Base-by-base conservation (phyloP, 805 yeast species). In the Candida mattraensis region DNA sequence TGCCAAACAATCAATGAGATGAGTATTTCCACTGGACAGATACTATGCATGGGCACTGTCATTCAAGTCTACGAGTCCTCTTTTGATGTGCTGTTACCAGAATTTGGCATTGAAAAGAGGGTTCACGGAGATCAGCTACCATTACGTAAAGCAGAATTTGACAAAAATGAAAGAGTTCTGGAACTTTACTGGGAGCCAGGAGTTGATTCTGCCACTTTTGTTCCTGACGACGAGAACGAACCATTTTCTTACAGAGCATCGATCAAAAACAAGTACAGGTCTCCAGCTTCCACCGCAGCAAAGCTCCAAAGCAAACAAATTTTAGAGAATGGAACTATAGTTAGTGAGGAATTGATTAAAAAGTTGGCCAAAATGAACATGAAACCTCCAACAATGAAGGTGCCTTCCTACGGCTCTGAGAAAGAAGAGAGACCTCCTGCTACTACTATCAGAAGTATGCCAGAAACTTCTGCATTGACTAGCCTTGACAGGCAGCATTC, bases 61-160 rank as follows among this genome's bases (percentile, higher is more conserved):
- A 64, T 87, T 17, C 96, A 88, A 60, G 97, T 91, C 7, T 89
- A 91, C 59, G 98, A 93, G 62, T 86, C 96, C 1, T 87, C 98
- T 2, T 93, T 93, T 64, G 99, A 93, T 60, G 91, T 89, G 3
- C 77, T 84, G 47, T 70, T 89, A 44, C 96, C 96, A 2, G 96
- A 87, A 47, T 83, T 88, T 64, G 97, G 97, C 28, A 84, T 89
- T 50, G 97, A 89, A 58, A 89, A 89, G 62, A 74, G 97, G 53
- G 96, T 89, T 15, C 99, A 93, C 55, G 97, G 98, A 18, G 99
- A 93, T 63, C 98, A 93, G 63, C 69, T 93, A 37, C 98, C 98
- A 8, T 69, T 91, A 44, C 77, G 77, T 16, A 89, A 88, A 60
- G 98, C 97, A 5, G 98, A 93, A 60, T 93, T 84, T 58, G 89